Conservation (phyloP, 2,329 filamentous ascomycete species). For the Neonectria hederae region DNA sequence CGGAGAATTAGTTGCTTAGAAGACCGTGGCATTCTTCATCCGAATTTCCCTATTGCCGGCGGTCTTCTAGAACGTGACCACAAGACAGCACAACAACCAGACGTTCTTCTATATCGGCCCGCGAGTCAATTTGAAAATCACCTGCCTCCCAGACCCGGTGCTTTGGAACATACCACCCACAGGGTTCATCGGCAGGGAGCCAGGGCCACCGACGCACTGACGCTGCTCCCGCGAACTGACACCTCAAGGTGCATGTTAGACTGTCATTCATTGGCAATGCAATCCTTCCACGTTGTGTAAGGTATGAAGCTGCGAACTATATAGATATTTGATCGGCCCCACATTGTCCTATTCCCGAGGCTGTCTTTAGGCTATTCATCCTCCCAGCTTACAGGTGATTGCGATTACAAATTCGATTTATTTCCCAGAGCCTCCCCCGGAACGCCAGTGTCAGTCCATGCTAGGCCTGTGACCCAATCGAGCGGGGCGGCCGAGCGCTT, state of each 20-base stretch:
- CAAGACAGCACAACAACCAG: neutral
- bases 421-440: neutral
- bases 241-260: neutral
- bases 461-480: neutral
- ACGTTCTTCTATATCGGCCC: neutral
- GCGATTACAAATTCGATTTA: neutral
- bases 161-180: neutral
- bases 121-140: neutral
- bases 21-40: neutral
- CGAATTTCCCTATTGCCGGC: neutral
- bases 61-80: neutral
- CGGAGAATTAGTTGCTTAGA: neutral
- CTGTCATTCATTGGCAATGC: neutral
- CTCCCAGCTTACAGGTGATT: neutral
- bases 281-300: neutral
- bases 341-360: no score
- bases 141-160: neutral
- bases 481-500: constrained; percentile 1
- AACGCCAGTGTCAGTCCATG: neutral
- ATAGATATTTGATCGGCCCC: neutral
- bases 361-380: neutral
- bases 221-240: neutral
- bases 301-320: neutral
- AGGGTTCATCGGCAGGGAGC: neutral
- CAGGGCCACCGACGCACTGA: neutral